phyloP scores from a whole-genome alignment of 495 filamentous ascomycete species.

The Aspergillus taichungensis region DNA sequence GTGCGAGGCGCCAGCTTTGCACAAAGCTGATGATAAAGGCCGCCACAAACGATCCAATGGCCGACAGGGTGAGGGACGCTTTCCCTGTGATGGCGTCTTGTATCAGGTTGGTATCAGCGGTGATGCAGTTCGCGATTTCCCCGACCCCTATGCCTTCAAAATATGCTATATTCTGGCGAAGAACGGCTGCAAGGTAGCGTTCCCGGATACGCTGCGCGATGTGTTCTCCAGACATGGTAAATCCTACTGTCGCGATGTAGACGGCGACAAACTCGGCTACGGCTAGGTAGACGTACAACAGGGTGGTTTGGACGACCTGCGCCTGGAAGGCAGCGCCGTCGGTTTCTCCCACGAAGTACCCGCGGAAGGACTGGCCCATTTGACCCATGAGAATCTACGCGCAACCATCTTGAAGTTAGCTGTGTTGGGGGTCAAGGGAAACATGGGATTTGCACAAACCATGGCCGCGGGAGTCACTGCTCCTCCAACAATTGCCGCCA shows the following conservation, averaged over 20 bases:
- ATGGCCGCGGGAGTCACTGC: conserved; percentile 21
- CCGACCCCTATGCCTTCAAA: conserved; percentile 84
- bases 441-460: conserved; percentile 56
- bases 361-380: conserved; percentile 60
- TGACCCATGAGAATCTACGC: conserved; percentile 56
- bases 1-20: conserved; percentile 70
- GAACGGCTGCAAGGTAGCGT: conserved; percentile 67
- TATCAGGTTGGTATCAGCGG: conserved; percentile 74
- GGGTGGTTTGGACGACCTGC: conserved; percentile 51
- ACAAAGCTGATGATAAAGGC: conserved; percentile 78
- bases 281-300: conserved; percentile 83
- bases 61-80: conserved; percentile 59
- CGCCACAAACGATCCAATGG: conserved; percentile 66
- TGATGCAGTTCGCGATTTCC: conserved; percentile 84
- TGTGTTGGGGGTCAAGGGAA: conserved; percentile 15
- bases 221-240: conserved; percentile 87
- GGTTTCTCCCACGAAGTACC: conserved; percentile 27
- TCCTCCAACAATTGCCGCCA: conserved; percentile 65
- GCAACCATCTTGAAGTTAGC: too few relatives aligned
- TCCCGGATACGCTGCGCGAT: conserved; percentile 72
- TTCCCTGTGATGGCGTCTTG: conserved; percentile 83
- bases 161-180: conserved; percentile 82
- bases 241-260: conserved; percentile 75
- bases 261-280: conserved; percentile 71
- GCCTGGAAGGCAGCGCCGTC: conserved; percentile 34